phyloP scores from a whole-genome alignment of 345 rosid genomes.

The Citrus unshiu region DNA sequence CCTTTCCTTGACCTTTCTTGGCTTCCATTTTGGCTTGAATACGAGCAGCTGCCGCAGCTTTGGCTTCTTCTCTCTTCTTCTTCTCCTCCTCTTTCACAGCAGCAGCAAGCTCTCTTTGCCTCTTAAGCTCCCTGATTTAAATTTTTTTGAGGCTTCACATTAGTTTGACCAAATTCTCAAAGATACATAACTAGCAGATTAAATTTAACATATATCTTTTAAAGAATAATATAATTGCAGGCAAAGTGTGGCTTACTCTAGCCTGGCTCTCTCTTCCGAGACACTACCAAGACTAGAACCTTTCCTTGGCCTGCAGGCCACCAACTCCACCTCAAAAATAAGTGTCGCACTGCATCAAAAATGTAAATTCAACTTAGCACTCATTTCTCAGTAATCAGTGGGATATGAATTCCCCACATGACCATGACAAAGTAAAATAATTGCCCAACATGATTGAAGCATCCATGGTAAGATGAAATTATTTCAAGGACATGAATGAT shows the following conservation, averaged over 20 bases:
- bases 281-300: slow-evolving; percentile 69
- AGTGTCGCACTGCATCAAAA: slow-evolving; percentile 70
- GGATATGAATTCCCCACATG: neutral
- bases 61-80: slow-evolving; percentile 88
- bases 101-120: slow-evolving; percentile 81
- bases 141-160: neutral
- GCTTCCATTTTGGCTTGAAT: slow-evolving; percentile 85
- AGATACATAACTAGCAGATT: neutral
- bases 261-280: slow-evolving; percentile 85
- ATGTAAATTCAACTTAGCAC: neutral
- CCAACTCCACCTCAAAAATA: slow-evolving; percentile 79
- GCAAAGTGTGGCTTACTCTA: slow-evolving; percentile 52
- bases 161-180: neutral
- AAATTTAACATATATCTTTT: neutral
- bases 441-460: neutral
- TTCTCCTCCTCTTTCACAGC: slow-evolving; percentile 77
- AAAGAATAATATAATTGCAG: neutral
- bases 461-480: neutral
- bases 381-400: neutral
- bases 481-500: neutral
- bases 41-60: slow-evolving; percentile 90
- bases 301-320: slow-evolving; percentile 72
- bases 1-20: slow-evolving; percentile 78
- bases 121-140: slow-evolving; percentile 76
- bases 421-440: neutral